Conservation (phyloP, 352 stramenopile genomes). For the Phytophthora boehmeriae region DNA sequence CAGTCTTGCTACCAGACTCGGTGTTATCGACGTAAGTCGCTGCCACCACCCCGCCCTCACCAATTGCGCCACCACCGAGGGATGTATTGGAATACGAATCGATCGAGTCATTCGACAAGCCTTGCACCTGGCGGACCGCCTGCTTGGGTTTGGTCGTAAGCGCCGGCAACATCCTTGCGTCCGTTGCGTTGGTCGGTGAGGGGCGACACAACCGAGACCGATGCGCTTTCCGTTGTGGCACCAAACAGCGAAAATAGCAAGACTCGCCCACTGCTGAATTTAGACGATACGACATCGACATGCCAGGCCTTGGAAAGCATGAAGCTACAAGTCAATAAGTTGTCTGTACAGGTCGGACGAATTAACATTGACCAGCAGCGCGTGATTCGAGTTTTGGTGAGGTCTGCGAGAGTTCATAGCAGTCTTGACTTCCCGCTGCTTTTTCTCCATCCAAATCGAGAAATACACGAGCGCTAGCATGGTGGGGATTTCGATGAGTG, state of each 20-base stretch:
- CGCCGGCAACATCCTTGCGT: conserved; percentile 65
- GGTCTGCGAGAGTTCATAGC: too few species aligned
- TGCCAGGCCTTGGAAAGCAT: too few species aligned
- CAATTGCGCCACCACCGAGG: conserved; percentile 18
- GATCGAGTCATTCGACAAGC: conserved; percentile 87
- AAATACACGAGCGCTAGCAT: conserved; percentile 7
- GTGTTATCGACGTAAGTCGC: conserved; percentile 69
- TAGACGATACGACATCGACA: too few species aligned
- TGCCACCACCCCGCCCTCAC: conserved; percentile 14
- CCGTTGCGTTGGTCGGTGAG: background rate
- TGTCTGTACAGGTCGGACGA: too few species aligned
- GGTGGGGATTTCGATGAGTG: conserved; percentile 52
- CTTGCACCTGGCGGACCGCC: conserved; percentile 77
- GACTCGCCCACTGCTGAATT: too few species aligned
- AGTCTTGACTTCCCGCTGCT: too few species aligned
- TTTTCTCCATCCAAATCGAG: background rate
- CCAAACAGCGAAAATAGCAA: too few species aligned
- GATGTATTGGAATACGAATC: conserved; percentile 82
- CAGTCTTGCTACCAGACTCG: conserved; percentile 28
- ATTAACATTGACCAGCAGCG: too few species aligned
- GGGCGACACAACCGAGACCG: background rate
- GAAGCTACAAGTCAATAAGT: too few species aligned
- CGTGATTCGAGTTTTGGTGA: too few species aligned
- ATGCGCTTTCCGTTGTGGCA: conserved; percentile 7
- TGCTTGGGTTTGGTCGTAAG: conserved; percentile 87